Conservation (phyloP, 345 rosid species). For the Lagerstroemia speciosa region DNA sequence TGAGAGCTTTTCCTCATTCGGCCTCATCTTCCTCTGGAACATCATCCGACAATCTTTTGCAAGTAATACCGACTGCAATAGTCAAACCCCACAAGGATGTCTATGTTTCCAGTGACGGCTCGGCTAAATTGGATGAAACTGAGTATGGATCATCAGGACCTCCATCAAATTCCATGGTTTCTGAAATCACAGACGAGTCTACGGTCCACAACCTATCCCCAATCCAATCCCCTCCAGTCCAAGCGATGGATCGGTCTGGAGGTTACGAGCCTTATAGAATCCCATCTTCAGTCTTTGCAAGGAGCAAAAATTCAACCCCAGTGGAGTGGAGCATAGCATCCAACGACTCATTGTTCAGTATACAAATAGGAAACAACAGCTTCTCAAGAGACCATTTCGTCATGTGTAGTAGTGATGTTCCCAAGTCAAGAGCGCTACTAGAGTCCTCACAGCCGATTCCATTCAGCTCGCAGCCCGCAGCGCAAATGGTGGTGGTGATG, state of each 20-base stretch:
- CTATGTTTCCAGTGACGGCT: not conserved
- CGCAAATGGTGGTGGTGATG: conserved; percentile 7
- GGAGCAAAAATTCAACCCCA: conserved; percentile 25
- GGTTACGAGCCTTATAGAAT: conserved; percentile 43
- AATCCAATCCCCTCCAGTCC: conserved; percentile 51
- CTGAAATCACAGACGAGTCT: conserved; percentile 33
- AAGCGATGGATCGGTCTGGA: conserved; percentile 55
- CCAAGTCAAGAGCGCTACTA: conserved; percentile 9
- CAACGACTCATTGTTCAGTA: conserved; percentile 61
- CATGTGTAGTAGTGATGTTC: conserved; percentile 5
- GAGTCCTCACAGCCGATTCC: conserved; percentile 28
- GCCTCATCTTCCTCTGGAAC: conserved; percentile 26
- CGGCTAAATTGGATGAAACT: not conserved
- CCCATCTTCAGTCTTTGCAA: conserved; percentile 46
- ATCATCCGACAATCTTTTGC: conserved; percentile 29
- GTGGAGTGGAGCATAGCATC: conserved; percentile 62
- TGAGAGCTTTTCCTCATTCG: not conserved
- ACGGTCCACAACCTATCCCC: conserved; percentile 14
- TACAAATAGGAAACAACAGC: conserved; percentile 52
- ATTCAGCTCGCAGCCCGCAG: conserved; percentile 26
- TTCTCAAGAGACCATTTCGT: conserved; percentile 24
- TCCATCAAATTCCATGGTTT: conserved; percentile 22
- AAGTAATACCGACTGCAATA: conserved; percentile 2
- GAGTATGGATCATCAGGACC: conserved; percentile 5
- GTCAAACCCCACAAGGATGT: not conserved